Conservation (phyloP, 345 rosid genomes). For the Carallia pectinifolia region DNA sequence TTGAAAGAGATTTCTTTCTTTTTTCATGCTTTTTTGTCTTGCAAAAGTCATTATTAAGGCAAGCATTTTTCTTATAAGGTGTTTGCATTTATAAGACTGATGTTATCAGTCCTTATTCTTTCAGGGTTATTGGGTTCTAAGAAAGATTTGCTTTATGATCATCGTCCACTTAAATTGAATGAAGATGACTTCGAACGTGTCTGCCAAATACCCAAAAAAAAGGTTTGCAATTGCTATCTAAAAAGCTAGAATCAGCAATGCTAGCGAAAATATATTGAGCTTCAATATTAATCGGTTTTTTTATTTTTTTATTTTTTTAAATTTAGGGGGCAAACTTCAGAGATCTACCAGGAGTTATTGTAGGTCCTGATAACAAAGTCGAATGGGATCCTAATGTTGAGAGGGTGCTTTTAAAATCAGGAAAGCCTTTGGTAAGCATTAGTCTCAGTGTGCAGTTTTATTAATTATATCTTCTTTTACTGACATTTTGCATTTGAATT, state of each 20-base stretch:
- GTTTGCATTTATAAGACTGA: too few relatives aligned
- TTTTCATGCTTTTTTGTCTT: too few relatives aligned
- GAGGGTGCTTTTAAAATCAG: constrained; percentile 35
- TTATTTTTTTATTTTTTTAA: background rate
- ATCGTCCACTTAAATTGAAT: constrained; percentile 43
- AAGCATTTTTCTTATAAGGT: too few relatives aligned
- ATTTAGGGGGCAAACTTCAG: constrained; percentile 62
- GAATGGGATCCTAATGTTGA: constrained; percentile 42
- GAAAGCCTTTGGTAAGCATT: constrained; percentile 48
- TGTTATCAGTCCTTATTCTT: too few relatives aligned
- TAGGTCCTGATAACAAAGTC: constrained; percentile 41
- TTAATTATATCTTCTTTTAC: background rate
- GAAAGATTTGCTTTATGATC: constrained; percentile 38
- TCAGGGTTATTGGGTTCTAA: constrained; percentile 33
- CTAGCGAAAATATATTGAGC: background rate
- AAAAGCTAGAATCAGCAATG: background rate
- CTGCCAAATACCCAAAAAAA: constrained; percentile 49
- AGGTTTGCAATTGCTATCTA: constrained; percentile 24
- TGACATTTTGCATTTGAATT: background rate
- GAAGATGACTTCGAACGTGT: constrained; percentile 48
- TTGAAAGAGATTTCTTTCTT: too few relatives aligned
- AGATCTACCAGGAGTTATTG: constrained; percentile 57
- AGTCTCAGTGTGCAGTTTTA: too few relatives aligned
- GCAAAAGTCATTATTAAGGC: too few relatives aligned
- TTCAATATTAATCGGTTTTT: background rate